phyloP scores from a whole-genome alignment of 345 rosid species.

The Kernera saxatilis region DNA sequence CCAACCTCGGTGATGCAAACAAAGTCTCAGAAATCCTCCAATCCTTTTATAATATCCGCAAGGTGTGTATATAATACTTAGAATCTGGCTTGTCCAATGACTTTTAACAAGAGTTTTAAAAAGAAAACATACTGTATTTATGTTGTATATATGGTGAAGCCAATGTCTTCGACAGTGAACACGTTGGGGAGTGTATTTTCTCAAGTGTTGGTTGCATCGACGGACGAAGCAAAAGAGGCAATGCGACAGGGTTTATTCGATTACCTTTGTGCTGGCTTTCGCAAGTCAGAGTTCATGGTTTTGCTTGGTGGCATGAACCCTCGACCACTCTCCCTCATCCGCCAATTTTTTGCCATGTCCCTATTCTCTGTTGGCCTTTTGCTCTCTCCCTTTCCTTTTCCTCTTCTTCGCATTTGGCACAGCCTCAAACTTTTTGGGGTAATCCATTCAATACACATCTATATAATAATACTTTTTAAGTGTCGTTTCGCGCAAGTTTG shows the following conservation, averaged over 20 bases:
- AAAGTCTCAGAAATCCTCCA: conserved; percentile 25
- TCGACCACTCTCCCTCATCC: conserved; percentile 16
- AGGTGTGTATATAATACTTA: conserved; percentile 27
- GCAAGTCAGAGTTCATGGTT: conserved; percentile 22
- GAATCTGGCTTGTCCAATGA: too few species aligned
- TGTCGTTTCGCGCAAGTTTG: too few species aligned
- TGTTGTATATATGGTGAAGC: neutral
- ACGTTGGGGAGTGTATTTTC: conserved; percentile 32
- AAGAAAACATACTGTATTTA: too few species aligned
- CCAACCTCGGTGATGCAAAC: conserved; percentile 27
- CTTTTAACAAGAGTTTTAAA: too few species aligned
- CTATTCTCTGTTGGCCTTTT: conserved; percentile 15
- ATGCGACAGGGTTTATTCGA: conserved; percentile 22
- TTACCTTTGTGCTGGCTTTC: conserved; percentile 17
- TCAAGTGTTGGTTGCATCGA: conserved; percentile 20
- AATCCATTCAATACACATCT: neutral
- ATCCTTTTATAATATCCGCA: conserved; percentile 38
- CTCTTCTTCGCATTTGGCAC: conserved; percentile 26
- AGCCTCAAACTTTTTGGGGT: conserved; percentile 25
- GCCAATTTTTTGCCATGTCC: conserved; percentile 25
- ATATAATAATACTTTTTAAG: neutral
- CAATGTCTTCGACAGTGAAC: too few species aligned
- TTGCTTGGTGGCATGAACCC: conserved; percentile 33
- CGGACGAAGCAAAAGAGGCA: conserved; percentile 30
- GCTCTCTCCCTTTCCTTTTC: conserved; percentile 33